Conservation (phyloP, 1,139 yeast species). For the Protomyces lactucae-debilis region DNA sequence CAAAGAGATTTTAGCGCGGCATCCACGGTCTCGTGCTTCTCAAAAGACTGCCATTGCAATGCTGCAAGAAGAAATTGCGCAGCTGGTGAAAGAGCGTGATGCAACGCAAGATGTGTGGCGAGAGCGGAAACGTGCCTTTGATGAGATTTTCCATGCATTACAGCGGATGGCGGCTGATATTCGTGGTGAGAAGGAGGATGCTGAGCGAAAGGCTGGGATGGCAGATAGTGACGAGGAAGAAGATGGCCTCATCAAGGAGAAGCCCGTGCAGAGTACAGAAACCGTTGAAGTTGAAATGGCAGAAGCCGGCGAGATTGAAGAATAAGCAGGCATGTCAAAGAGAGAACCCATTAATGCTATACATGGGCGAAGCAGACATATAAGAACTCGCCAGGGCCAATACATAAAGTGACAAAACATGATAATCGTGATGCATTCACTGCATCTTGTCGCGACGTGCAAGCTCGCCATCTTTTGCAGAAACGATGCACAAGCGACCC, state of each 20-base stretch:
- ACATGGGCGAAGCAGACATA: background rate
- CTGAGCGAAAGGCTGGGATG: background rate
- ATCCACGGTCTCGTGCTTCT: background rate
- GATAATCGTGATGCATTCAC: background rate
- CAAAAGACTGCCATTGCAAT: background rate
- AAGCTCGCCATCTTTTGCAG: background rate
- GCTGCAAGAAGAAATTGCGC: background rate
- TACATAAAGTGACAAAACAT: background rate
- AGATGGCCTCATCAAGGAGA: background rate
- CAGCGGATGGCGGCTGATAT: background rate
- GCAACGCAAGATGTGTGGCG: background rate
- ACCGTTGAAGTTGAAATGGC: background rate
- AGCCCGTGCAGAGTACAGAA: background rate
- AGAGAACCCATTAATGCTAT: background rate
- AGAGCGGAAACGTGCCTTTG: background rate
- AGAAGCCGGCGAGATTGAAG: background rate
- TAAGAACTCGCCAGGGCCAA: background rate
- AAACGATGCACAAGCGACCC: constrained; percentile 9
- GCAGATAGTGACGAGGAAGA: background rate
- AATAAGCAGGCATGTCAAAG: background rate
- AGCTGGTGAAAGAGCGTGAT: background rate
- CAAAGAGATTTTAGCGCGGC: background rate
- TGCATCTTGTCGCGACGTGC: background rate
- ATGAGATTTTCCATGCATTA: background rate
- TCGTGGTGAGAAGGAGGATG: background rate